phyloP scores from a whole-genome alignment of 257 asterid species.

The Nyctanthes arbortristis region DNA sequence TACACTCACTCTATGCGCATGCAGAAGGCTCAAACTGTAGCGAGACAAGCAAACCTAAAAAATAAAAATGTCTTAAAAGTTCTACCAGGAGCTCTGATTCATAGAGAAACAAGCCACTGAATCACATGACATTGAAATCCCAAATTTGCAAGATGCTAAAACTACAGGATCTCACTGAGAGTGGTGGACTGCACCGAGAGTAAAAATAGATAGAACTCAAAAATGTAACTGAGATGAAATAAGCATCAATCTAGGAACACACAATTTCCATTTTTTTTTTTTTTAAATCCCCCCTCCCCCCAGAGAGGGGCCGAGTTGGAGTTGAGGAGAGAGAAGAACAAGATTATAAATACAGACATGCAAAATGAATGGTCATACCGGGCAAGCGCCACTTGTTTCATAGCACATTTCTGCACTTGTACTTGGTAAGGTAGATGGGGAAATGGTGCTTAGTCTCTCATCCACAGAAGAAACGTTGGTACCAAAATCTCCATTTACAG shows the following conservation, averaged over 20 bases:
- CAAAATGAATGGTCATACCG: slow-evolving; percentile 32
- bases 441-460: slow-evolving; percentile 31
- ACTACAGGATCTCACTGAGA: neutral
- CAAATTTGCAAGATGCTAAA: neutral
- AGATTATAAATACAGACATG: neutral
- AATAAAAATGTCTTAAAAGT: neutral
- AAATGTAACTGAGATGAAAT: neutral
- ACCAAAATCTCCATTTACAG: slow-evolving; percentile 37
- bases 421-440: slow-evolving; percentile 29
- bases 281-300: too few relatives aligned
- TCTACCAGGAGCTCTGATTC: neutral
- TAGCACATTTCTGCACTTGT: slow-evolving; percentile 28
- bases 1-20: neutral
- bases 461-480: slow-evolving; percentile 36
- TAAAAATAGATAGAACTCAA: neutral
- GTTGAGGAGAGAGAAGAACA: neutral
- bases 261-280: neutral
- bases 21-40: neutral
- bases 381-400: slow-evolving; percentile 28
- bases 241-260: neutral
- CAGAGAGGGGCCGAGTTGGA: neutral
- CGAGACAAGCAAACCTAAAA: neutral
- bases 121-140: neutral
- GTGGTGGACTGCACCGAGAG: neutral
- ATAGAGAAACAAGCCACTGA: neutral